Base-by-base conservation (phyloP, 257 asterid genomes). In the Capsicum baccatum region DNA sequence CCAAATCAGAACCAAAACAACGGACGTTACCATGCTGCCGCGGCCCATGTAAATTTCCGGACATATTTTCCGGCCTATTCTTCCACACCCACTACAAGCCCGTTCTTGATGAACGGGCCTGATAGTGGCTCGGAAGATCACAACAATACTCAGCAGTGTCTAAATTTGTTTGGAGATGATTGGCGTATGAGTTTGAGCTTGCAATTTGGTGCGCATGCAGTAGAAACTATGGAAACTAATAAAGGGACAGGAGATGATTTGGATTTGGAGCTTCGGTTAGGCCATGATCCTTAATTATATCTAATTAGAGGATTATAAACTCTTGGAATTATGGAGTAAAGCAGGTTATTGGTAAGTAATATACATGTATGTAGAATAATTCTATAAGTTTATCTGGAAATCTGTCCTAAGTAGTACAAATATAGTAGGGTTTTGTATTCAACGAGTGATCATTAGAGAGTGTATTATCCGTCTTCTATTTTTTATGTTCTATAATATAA, bases 181-280 rank as follows among this genome's bases (percentile, higher is more conserved):
- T 88, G 95, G 93, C 47, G 94, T 26, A 62, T 82, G 90, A 80
- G 91, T 26, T 55, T 90, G 79, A 85, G 87, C 85, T 87, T 88
- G 89, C 88, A 83, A n/a, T 84, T 85, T 78, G 84, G 87, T 11
- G 44, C 44, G 44, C 44, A 39, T 39, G 44, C 5, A 39, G 44
- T 39, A 39, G 84, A 80, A 14, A 80, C 59, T 86, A 85, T 80
- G 44, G 84, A 81, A 76, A 80, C 64, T 76, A 86, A 63, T 6
- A 85, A 80, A 19, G 79, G 83, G 55, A 87, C 67, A 85, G 88
- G 93, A 16, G 91, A 93, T 17, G 94, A 92, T 12, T 76, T 93
- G 87, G 96, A 94, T 88, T 88, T 94, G 93, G 98, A 94, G 94
- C 98, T 94, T 85, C 94, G 97, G 67, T 94, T 94, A 64, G 97